A percentile compares a stretch with the other conserved stretches of the same genome.
Conservation (phyloP, 2,329 filamentous ascomycete species). For the Fusarium nanum region DNA sequence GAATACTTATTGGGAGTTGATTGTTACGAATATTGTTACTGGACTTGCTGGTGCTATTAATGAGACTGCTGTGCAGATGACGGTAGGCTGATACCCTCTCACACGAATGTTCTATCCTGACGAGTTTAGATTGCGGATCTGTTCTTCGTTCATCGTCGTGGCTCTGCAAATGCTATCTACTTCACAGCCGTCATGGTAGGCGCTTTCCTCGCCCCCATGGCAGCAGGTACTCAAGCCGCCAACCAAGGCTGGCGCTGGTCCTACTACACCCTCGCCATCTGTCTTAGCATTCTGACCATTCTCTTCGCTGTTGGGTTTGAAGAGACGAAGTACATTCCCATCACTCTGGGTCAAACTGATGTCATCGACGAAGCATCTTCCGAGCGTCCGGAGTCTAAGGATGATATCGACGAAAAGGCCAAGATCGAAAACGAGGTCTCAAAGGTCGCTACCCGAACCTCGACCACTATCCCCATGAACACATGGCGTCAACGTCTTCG, state of each 20-base stretch:
- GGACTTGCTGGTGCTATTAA: conserved; percentile 55
- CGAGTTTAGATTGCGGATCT: conserved; percentile 46
- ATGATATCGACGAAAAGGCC: conserved; percentile 1
- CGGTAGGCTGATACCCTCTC: conserved; percentile 39
- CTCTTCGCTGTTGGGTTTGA: conserved; percentile 44
- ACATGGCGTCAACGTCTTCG: conserved; percentile 36
- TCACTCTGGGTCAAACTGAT: conserved; percentile 11
- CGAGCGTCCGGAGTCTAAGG: not conserved
- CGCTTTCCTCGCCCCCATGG: conserved; percentile 48
- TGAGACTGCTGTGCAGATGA: conserved; percentile 56
- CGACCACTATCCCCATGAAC: conserved; percentile 29
- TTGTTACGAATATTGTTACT: conserved; percentile 43
- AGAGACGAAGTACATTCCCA: conserved; percentile 48
- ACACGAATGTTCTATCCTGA: not conserved
- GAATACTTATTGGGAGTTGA: conserved; percentile 39
- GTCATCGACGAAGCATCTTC: not conserved
- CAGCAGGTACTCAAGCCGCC: conserved; percentile 43
- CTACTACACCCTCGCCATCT: conserved; percentile 42
- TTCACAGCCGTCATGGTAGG: conserved; percentile 50
- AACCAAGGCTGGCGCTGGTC: conserved; percentile 44
- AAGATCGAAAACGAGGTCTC: not conserved
- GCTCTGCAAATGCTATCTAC: conserved; percentile 49
- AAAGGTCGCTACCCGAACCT: not conserved
- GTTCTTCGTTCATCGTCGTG: conserved; percentile 51
- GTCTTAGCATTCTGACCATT: conserved; percentile 39